phyloP scores from a whole-genome alignment of 2,329 filamentous ascomycete species.

The Bipolaris sorokiniana region DNA sequence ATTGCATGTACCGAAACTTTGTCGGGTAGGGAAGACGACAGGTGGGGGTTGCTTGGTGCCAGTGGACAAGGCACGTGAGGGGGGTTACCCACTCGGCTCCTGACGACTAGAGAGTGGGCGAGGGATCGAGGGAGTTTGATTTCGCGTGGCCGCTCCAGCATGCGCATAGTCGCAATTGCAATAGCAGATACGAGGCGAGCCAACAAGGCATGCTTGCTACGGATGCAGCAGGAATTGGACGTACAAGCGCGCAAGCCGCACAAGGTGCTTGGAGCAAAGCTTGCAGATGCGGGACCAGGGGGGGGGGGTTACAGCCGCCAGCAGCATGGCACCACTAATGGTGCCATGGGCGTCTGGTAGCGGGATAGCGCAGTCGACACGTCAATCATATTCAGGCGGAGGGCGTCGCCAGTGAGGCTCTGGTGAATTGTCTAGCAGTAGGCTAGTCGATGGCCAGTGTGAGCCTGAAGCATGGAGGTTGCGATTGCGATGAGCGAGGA shows the following conservation, averaged over 20 bases:
- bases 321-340: slow-evolving; percentile 7
- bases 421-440: background rate
- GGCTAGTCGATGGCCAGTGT: background rate
- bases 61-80: slow-evolving; percentile 6
- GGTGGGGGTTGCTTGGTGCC: slow-evolving; percentile 6
- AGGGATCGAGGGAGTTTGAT: background rate
- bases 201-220: background rate
- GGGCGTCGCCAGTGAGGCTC: slow-evolving; percentile 8
- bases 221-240: background rate
- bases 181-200: background rate
- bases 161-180: background rate
- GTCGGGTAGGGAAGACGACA: background rate
- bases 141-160: background rate
- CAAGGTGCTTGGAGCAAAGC: slow-evolving; percentile 3
- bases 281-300: slow-evolving; percentile 4
- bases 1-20: background rate
- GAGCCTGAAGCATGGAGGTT: background rate
- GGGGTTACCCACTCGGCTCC: slow-evolving; percentile 2
- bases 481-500: background rate
- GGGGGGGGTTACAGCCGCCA: slow-evolving; percentile 2
- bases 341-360: slow-evolving; percentile 6
- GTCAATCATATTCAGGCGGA: slow-evolving; percentile 2
- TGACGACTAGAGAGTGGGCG: background rate
- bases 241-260: slow-evolving; percentile 13
- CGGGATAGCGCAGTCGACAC: slow-evolving; percentile 7